These are phyloP conservation scores for Mayamaea pseudoterrestris DNA, from an alignment of 108 stramenopile genomes.

Conservation along the genomic window DNA sequence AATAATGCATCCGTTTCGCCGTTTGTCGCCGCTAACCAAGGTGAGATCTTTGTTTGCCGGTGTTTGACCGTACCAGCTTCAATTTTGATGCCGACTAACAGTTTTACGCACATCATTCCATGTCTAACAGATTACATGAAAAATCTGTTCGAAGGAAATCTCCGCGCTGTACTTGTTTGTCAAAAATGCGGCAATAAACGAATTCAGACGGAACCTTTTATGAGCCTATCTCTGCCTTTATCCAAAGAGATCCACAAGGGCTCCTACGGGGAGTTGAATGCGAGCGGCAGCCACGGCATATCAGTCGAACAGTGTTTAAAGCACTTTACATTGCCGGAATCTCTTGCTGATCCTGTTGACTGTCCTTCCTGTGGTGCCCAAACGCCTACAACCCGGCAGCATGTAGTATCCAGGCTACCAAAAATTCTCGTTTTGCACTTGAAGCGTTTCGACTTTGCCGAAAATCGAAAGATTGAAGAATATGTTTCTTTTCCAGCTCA, in stretches of 20 bases:
- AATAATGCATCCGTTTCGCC: constrained; percentile 12
- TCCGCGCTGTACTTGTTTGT: constrained; percentile 62
- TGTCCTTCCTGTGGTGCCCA: constrained; percentile 51
- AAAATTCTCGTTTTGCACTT: constrained; percentile 67
- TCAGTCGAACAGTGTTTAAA: constrained; percentile 45
- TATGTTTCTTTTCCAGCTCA: constrained; percentile 60
- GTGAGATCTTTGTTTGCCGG: not conserved
- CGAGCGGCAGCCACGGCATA: constrained; percentile 4
- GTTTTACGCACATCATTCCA: too few relatives aligned
- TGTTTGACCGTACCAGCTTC: too few relatives aligned
- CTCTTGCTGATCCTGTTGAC: constrained; percentile 37
- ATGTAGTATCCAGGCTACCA: constrained; percentile 59
- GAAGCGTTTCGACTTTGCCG: constrained; percentile 66
- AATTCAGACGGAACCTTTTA: constrained; percentile 45
- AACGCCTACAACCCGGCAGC: constrained; percentile 50
- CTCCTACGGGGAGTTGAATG: not conserved
- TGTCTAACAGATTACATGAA: constrained; percentile 34
- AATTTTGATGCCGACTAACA: too few relatives aligned
- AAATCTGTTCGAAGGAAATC: constrained; percentile 54
- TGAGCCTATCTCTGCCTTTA: constrained; percentile 61
- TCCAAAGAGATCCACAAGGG: constrained; percentile 25
- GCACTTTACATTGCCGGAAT: constrained; percentile 48
- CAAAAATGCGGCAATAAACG: constrained; percentile 59
- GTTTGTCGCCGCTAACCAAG: not conserved
- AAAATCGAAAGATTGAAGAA: constrained; percentile 58